These are phyloP conservation scores for Coemansia nantahalensis DNA, from an alignment of 192 early-diverging fungal species.

Conservation along the genomic window DNA sequence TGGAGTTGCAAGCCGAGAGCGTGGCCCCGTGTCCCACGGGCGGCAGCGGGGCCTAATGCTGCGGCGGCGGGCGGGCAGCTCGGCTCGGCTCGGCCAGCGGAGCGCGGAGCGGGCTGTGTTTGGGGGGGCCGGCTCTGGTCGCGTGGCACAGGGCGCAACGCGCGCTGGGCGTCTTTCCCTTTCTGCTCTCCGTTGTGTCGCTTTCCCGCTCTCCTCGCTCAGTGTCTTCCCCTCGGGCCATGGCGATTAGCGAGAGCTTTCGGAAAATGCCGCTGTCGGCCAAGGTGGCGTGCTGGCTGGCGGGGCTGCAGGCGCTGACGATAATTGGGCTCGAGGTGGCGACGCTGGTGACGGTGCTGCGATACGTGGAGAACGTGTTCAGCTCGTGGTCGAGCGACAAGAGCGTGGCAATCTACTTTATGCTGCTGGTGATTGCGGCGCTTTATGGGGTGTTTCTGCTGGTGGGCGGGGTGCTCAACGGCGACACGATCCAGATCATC, in stretches of 20 bases:
- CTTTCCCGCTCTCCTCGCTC: too few relatives aligned
- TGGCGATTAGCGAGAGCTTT: conserved; percentile 53
- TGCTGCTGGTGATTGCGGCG: conserved; percentile 40
- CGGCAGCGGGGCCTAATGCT: too few relatives aligned
- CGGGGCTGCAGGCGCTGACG: conserved; percentile 26
- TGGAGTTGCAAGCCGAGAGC: too few relatives aligned
- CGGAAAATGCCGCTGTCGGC: conserved; percentile 49
- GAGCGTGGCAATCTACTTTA: conserved; percentile 53
- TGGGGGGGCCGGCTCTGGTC: too few relatives aligned
- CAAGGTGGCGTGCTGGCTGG: conserved; percentile 42
- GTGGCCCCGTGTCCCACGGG: too few relatives aligned
- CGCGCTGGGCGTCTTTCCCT: background rate
- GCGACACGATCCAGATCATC: conserved; percentile 52
- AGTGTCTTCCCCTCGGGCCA: too few relatives aligned
- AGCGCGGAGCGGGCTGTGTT: too few relatives aligned
- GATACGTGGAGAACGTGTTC: conserved; percentile 48
- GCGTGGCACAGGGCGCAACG: too few relatives aligned
- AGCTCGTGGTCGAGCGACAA: conserved; percentile 51
- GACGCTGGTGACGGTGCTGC: conserved; percentile 40
- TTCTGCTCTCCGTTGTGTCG: too few relatives aligned
- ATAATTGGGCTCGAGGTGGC: conserved; percentile 38
- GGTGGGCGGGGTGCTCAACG: conserved; percentile 43
- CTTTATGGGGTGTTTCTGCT: conserved; percentile 44
- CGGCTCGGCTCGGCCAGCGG: too few relatives aligned
- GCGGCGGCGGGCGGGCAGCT: too few relatives aligned